Evolutionary conservation across 352 stramenopile species (phyloP), one percentile per base, ranked within the genome.

Genomic region (Aphanomyces invadans): DNA sequence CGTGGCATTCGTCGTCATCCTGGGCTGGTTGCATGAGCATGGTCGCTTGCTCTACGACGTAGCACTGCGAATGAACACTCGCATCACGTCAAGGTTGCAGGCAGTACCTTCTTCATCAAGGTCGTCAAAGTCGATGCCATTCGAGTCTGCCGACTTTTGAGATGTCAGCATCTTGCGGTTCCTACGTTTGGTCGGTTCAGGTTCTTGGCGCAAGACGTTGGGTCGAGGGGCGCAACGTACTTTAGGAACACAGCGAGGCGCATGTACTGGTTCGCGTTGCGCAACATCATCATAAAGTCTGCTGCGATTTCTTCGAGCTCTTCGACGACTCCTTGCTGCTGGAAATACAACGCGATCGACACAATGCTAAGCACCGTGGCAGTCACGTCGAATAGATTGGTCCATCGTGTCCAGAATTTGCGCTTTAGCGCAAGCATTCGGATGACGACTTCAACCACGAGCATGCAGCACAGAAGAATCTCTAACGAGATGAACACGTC

Each of bases 221-320:
- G n/a, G 29, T 19, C 17, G n/a, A 32, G 36, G 12, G 25, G 1
- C 33, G 52, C 36, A 17, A 74, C 75, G 28, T 66, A 88, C 81
- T 91, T 93, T 69, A 93, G 83, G 57, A 93, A 91, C 69, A 93
- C 86, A 7, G 81, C 84, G 33, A 93, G 71, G 26, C 84, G 81
- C 23, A 88, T 73, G 69, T 93, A 93, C 61, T 93, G 84, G 32
- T 91, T 76, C 1, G 81, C 76, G 60, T 91, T 93, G 21, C 84
- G 79, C 48, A 93, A 77, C 9, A 79, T 78, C 9, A 93, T 70
- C n/a, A 90, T 73, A 11, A 79, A 85, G 71, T 91, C 84, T 2
- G 81, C 76, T 32, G 82, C 80, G 32, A 93, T 80, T 66, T 93
- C 84, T 74, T 93, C 84, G n/a, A 93, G 72, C 60, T 93, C 84